A percentile compares a stretch with the other conserved stretches of the same genome.
Conservation (phyloP, 345 rosid genomes). For the Citrus sp. region DNA sequence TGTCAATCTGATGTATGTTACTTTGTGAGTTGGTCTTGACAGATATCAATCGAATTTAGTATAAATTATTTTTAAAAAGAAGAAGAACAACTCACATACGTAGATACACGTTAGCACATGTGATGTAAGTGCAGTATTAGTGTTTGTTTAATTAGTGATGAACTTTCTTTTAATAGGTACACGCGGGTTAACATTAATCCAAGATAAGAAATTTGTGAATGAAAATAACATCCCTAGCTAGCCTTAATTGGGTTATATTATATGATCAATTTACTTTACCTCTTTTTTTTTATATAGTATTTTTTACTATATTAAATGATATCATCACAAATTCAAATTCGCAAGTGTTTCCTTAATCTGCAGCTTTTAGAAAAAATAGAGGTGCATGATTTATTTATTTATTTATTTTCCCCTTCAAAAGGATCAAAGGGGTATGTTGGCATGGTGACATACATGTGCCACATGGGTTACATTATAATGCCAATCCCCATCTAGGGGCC, state of each 20-base stretch:
- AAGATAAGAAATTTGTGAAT: not conserved
- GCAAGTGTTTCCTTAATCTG: too few relatives aligned
- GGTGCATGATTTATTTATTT: not conserved
- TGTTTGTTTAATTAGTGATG: not conserved
- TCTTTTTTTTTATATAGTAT: too few relatives aligned
- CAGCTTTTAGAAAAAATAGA: too few relatives aligned
- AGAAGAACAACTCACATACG: too few relatives aligned
- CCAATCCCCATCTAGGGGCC: not conserved
- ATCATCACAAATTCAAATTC: too few relatives aligned
- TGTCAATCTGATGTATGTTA: too few relatives aligned
- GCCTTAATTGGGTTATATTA: not conserved
- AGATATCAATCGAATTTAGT: too few relatives aligned
- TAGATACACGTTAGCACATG: too few relatives aligned
- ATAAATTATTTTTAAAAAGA: too few relatives aligned
- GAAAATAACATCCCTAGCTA: not conserved
- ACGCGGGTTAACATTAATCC: not conserved
- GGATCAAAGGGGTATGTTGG: not conserved
- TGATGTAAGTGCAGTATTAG: not conserved
- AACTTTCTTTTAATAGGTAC: not conserved
- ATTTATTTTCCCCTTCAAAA: not conserved
- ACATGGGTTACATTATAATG: slow-evolving; percentile 10
- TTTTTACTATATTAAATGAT: too few relatives aligned
- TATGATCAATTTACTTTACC: too few relatives aligned
- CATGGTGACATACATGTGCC: slow-evolving; percentile 7
- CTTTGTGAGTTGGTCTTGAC: too few relatives aligned